Conservation (phyloP, 495 filamentous ascomycete genomes). For the Bathelium albidoporum region DNA sequence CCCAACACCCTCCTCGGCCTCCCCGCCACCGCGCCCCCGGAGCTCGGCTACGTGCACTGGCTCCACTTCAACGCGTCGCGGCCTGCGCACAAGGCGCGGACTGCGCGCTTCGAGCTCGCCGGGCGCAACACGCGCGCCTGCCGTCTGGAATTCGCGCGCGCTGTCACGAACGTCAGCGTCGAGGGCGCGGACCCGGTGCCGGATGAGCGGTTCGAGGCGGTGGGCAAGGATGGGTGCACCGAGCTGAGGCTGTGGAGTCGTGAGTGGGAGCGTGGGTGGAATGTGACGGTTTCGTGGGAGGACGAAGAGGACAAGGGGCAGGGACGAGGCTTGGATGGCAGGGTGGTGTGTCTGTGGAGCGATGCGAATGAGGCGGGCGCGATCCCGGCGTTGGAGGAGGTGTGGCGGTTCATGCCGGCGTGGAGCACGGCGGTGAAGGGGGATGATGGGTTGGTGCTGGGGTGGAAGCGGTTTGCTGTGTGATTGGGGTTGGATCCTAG, state of each 20-base stretch:
- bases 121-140: slow-evolving; percentile 63
- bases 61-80: slow-evolving; percentile 30
- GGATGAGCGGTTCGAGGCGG: slow-evolving; percentile 46
- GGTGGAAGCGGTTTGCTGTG: slow-evolving; percentile 48
- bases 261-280: slow-evolving; percentile 64
- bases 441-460: slow-evolving; percentile 74
- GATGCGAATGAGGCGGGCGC: slow-evolving; percentile 61
- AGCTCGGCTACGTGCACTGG: slow-evolving; percentile 45
- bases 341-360: slow-evolving; percentile 75
- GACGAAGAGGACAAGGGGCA: slow-evolving; percentile 30
- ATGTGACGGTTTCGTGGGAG: slow-evolving; percentile 62
- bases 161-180: slow-evolving; percentile 53
- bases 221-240: slow-evolving; percentile 40
- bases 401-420: slow-evolving; percentile 56
- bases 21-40: slow-evolving; percentile 16
- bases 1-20: slow-evolving; percentile 21
- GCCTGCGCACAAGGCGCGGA: slow-evolving; percentile 20
- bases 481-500: slow-evolving; percentile 14
- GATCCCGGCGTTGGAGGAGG: slow-evolving; percentile 83
- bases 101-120: slow-evolving; percentile 47
- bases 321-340: slow-evolving; percentile 49
- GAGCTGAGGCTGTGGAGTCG: slow-evolving; percentile 63
- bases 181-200: slow-evolving; percentile 34
- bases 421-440: slow-evolving; percentile 73
- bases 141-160: slow-evolving; percentile 50